Evolutionary conservation across 768 basidiomycete genomes (phyloP).

Genomic region (Clathrus columnatus): DNA sequence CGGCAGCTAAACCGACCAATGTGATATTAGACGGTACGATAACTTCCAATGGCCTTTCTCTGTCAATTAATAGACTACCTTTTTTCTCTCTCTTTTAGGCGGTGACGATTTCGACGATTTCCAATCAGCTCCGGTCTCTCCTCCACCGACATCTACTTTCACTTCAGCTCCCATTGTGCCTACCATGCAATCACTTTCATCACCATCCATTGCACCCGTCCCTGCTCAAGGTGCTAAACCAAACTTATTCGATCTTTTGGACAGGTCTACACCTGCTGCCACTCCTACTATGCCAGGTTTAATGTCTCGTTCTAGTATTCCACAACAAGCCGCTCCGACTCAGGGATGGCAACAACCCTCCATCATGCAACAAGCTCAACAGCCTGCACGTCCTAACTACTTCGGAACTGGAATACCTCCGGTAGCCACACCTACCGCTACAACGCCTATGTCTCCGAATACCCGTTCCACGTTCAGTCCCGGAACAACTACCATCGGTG

Average conservation of each 20-base stretch:
- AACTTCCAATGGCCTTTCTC: too few relatives aligned
- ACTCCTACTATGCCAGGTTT: conserved; percentile 6
- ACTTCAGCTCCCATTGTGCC: conserved; percentile 36
- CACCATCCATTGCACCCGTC: conserved; percentile 20
- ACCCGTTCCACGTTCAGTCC: conserved; percentile 17
- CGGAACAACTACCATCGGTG: conserved; percentile 1
- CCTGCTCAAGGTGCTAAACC: conserved; percentile 8
- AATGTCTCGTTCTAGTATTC: conserved; percentile 2
- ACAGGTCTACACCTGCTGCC: not conserved
- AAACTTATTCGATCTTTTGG: conserved; percentile 10
- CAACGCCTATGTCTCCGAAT: conserved; percentile 19
- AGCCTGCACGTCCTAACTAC: conserved; percentile 14
- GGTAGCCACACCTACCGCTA: not conserved
- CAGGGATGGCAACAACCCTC: conserved; percentile 4
- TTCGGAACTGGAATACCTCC: conserved; percentile 10
- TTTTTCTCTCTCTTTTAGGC: conserved; percentile 19
- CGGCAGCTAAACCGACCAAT: conserved; percentile 40
- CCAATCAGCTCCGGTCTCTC: conserved; percentile 55
- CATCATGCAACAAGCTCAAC: conserved; percentile 10
- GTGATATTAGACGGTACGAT: not conserved
- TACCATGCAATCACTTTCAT: conserved; percentile 31
- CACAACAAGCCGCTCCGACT: not conserved
- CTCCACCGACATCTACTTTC: conserved; percentile 23
- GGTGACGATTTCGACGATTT: conserved; percentile 87
- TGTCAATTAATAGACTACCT: conserved; percentile 8